These are phyloP conservation scores for Aspergillus floridensis DNA, from an alignment of 2,329 filamentous ascomycete genomes.

Conservation along the genomic window DNA sequence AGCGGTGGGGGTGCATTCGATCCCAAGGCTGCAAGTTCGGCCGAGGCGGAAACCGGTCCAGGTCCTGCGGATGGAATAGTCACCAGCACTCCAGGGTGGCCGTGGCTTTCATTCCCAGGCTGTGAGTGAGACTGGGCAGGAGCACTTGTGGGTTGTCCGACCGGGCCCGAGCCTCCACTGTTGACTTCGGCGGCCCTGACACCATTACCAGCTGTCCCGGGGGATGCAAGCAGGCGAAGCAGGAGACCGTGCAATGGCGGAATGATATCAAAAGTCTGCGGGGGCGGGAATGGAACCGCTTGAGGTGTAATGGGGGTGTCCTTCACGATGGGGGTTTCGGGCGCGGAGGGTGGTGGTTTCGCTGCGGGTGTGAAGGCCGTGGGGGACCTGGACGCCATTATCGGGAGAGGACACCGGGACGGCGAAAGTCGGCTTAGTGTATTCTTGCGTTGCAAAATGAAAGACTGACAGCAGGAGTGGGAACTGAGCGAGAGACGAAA, in stretches of 20 bases:
- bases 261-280: constrained; percentile 80
- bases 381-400: constrained; percentile 38
- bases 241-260: constrained; percentile 78
- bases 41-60: constrained; percentile 24
- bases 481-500: not conserved
- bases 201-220: constrained; percentile 40
- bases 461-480: not conserved
- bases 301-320: constrained; percentile 47
- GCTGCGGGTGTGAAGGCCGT: constrained; percentile 44
- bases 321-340: constrained; percentile 34
- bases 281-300: constrained; percentile 61
- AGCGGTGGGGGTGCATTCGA: constrained; percentile 45
- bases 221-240: constrained; percentile 62
- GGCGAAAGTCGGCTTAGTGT: not conserved
- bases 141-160: constrained; percentile 7
- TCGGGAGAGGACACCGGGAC: constrained; percentile 9
- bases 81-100: constrained; percentile 24
- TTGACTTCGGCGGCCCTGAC: constrained; percentile 22
- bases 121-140: constrained; percentile 20
- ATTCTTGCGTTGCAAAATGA: not conserved
- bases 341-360: constrained; percentile 33
- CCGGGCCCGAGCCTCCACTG: constrained; percentile 25
- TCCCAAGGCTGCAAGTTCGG: constrained; percentile 25
- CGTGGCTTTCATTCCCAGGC: constrained; percentile 27
- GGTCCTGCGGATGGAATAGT: constrained; percentile 29